Evolutionary conservation across 2,329 filamentous ascomycete genomes (phyloP).

Genomic region (Talaromyces marneffei): DNA sequence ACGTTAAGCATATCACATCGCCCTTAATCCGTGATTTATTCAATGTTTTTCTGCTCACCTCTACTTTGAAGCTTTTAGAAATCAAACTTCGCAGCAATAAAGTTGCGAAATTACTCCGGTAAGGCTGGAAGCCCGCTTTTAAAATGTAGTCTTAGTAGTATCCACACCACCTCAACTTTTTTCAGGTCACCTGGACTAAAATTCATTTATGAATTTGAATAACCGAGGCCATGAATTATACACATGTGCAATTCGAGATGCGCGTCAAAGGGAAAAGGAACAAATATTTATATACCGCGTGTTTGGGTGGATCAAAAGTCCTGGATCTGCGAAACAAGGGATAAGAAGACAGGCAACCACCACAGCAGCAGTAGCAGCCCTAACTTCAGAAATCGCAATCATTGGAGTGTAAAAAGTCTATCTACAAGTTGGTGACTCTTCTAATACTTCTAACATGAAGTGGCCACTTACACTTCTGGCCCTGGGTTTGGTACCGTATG

Average conservation of each 20-base stretch:
- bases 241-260: background rate
- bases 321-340: background rate
- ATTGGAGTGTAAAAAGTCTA: background rate
- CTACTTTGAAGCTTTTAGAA: background rate
- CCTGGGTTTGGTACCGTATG: background rate
- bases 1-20: background rate
- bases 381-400: background rate
- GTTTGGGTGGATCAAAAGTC: background rate
- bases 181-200: background rate
- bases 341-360: background rate
- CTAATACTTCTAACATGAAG: background rate
- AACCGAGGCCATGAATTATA: background rate
- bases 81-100: background rate
- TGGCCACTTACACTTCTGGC: background rate
- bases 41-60: background rate
- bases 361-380: background rate
- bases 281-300: background rate
- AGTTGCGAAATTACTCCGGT: background rate
- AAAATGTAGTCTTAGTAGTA: background rate
- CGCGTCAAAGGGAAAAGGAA: background rate
- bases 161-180: background rate
- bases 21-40: background rate
- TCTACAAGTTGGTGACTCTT: background rate
- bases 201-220: background rate
- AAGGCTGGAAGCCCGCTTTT: background rate